phyloP scores from a whole-genome alignment of 768 basidiomycete genomes.

The Obba rivulosa region DNA sequence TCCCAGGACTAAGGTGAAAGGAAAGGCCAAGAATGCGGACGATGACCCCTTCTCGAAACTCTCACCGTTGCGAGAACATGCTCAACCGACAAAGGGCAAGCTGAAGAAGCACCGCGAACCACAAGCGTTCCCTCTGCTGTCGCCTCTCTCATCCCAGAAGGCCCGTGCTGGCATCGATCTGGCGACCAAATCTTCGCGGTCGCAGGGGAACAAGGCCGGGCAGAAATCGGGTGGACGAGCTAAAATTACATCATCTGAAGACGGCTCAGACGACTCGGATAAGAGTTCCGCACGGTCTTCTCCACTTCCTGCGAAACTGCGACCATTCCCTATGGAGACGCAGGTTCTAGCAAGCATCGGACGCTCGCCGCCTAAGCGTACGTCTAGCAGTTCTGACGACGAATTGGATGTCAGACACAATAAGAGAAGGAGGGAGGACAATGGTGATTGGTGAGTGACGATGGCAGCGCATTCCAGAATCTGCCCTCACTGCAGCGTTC shows the following conservation, averaged over 20 bases:
- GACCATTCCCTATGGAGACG: constrained; percentile 47
- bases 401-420: constrained; percentile 23
- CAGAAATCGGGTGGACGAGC: background rate
- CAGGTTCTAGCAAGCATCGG: constrained; percentile 36
- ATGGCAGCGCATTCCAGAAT: background rate
- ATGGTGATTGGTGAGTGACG: constrained; percentile 13
- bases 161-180: background rate
- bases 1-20: background rate
- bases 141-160: constrained; percentile 3
- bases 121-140: constrained; percentile 8
- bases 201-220: background rate
- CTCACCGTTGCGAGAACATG: constrained; percentile 3
- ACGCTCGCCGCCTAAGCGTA: constrained; percentile 26
- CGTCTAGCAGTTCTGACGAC: constrained; percentile 25
- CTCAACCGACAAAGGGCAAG: background rate
- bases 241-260: background rate
- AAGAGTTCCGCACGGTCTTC: background rate
- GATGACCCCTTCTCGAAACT: background rate
- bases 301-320: constrained; percentile 2
- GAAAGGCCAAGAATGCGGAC: background rate
- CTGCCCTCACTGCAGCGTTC: background rate
- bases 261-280: constrained; percentile 7
- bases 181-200: constrained; percentile 6
- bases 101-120: background rate
- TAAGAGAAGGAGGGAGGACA: constrained; percentile 22